phyloP scores from a whole-genome alignment of 73 alveolate species.

The Paramecium caudatum region DNA sequence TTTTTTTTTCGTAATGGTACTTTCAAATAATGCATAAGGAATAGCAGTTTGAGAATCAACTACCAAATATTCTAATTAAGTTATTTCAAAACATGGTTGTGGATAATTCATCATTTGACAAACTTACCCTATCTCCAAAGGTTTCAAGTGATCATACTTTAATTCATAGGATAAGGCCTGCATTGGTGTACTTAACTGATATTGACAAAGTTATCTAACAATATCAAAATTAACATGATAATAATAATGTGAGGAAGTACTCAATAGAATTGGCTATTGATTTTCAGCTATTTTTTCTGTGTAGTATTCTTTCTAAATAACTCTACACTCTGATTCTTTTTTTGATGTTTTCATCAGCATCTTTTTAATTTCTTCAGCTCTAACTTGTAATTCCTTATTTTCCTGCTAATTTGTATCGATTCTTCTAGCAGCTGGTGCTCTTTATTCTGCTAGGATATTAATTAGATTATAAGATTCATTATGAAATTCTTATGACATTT shows the following conservation, averaged over 20 bases:
- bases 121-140: constrained; percentile 5
- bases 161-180: constrained; percentile 37
- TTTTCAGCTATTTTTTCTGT: neutral
- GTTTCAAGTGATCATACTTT: constrained; percentile 5
- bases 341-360: neutral
- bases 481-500: neutral
- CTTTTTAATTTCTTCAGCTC: constrained; percentile 39
- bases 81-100: constrained; percentile 21
- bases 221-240: constrained; percentile 57
- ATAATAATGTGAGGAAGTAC: constrained; percentile 45
- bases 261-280: neutral
- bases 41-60: constrained; percentile 57
- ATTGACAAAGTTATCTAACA: constrained; percentile 33
- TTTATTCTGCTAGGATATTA: neutral
- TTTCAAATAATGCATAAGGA: constrained; percentile 50
- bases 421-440: constrained; percentile 26
- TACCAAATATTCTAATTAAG: constrained; percentile 38
- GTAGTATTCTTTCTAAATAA: neutral
- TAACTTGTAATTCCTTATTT: constrained; percentile 22
- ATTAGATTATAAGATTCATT: constrained; percentile 41
- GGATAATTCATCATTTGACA: constrained; percentile 42
- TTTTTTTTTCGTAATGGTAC: neutral
- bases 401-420: constrained; percentile 23
- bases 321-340: constrained; percentile 31
- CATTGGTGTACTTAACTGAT: constrained; percentile 57